A percentile compares a stretch with the other conserved stretches of the same genome.
These are phyloP conservation scores for Raphidocelis subcapitata DNA, from an alignment of 139 green algal species.

Conservation along the genomic window DNA sequence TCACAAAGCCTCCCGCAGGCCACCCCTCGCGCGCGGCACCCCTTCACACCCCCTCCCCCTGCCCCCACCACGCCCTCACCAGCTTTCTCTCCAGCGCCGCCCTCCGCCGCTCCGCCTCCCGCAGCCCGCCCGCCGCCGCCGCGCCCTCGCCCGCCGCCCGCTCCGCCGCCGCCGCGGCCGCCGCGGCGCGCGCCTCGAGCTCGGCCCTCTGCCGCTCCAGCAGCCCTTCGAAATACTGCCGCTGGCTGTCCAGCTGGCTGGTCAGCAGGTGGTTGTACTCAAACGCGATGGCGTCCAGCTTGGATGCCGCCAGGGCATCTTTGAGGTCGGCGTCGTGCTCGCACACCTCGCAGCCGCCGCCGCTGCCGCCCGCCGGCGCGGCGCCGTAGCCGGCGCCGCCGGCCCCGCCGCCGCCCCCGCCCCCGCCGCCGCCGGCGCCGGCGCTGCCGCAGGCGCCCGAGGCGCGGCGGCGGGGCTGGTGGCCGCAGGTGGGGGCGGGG, in stretches of 20 bases:
- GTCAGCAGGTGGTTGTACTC: slow-evolving; percentile 95
- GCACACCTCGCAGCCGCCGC: background rate
- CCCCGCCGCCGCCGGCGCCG: background rate
- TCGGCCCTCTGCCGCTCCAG: slow-evolving; percentile 33
- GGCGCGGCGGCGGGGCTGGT: background rate
- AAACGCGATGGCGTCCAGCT: slow-evolving; percentile 69
- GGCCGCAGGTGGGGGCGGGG: slow-evolving; percentile 27
- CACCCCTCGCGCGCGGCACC: no score
- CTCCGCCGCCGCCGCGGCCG: slow-evolving; percentile 31
- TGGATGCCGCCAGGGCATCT: slow-evolving; percentile 71
- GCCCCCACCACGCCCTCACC: slow-evolving; percentile 13
- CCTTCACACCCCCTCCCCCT: background rate
- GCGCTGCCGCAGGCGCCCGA: slow-evolving; percentile 6
- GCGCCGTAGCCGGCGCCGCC: slow-evolving; percentile 25
- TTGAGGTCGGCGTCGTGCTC: slow-evolving; percentile 48
- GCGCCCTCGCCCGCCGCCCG: slow-evolving; percentile 1
- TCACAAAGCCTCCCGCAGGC: no score
- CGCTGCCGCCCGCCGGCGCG: slow-evolving; percentile 6
- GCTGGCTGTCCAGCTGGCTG: slow-evolving; percentile 88
- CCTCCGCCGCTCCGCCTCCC: slow-evolving; percentile 43
- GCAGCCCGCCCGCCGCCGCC: slow-evolving; percentile 7
- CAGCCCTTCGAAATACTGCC: slow-evolving; percentile 80
- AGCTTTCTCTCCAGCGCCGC: slow-evolving; percentile 58
- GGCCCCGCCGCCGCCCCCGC: background rate
- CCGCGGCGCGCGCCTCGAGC: slow-evolving; percentile 23